These are phyloP conservation scores for Neospora caninum DNA, from an alignment of 169 alveolate species.

Conservation along the genomic window DNA sequence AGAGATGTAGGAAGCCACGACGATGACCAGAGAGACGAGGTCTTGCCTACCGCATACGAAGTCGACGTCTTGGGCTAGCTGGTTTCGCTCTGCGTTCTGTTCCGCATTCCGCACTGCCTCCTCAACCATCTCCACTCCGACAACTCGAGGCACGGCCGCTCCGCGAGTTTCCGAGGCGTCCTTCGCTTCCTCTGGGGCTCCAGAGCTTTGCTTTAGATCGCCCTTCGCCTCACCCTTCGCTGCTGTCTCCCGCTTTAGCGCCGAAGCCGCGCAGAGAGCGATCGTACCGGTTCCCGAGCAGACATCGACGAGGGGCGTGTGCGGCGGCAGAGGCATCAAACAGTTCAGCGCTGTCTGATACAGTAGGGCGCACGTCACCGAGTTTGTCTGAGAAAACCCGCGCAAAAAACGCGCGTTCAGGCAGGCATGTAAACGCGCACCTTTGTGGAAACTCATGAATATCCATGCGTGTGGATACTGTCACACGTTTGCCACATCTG, in stretches of 20 bases:
- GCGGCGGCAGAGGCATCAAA: slow-evolving; percentile 47
- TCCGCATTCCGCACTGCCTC: slow-evolving; percentile 70
- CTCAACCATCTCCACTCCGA: slow-evolving; percentile 68
- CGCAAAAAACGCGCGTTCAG: background rate
- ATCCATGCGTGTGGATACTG: too few relatives aligned
- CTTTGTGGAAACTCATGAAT: too few relatives aligned
- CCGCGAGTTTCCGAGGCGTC: background rate
- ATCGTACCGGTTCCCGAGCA: slow-evolving; percentile 77
- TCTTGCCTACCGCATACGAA: slow-evolving; percentile 44
- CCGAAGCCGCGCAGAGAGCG: slow-evolving; percentile 66
- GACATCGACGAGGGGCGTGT: slow-evolving; percentile 62
- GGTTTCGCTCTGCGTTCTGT: slow-evolving; percentile 61
- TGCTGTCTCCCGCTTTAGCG: background rate
- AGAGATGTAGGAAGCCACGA: background rate
- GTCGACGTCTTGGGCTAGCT: slow-evolving; percentile 39
- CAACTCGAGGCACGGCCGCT: slow-evolving; percentile 27
- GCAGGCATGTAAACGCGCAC: too few relatives aligned
- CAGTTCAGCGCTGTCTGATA: slow-evolving; percentile 41
- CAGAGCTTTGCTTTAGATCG: background rate
- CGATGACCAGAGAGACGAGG: background rate
- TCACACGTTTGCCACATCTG: too few relatives aligned
- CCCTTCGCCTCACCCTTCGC: background rate
- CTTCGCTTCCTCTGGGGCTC: background rate
- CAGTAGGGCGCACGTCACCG: slow-evolving; percentile 63
- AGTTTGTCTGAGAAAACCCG: slow-evolving; percentile 70